Base-by-base conservation (phyloP, 2,329 filamentous ascomycete species). In the Xylariales sp. region DNA sequence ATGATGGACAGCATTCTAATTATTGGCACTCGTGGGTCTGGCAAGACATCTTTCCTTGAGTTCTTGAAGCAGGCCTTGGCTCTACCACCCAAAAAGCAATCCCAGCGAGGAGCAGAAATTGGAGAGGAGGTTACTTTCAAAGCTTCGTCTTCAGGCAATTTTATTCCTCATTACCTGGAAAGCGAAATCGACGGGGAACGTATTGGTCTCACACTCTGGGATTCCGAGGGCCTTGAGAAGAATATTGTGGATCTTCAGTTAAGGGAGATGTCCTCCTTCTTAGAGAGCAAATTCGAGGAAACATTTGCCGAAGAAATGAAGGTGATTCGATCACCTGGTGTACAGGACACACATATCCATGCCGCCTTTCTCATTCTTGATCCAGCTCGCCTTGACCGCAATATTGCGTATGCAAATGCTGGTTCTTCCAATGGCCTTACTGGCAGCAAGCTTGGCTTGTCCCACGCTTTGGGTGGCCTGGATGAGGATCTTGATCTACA, bases 261-360 rank as follows among this genome's bases (percentile, higher is more conserved):
- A 48, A 81, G 90, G 44, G 88, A 95, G 59, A 90, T 97, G 71
- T 83, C 85, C 23, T 76, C 84, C 7, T 98, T 98, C 66, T 71
- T 98, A 42, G 93, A 98, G 70, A 91, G 85, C 70, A 97, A 97
- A 63, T 98, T 98, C 52, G 91, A 98, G 61, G 93, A 98, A 56
- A 97, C 93, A 0, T 95, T 98, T 59, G 81, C 81, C 33, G 93
- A 98, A 65, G 93, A 98, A 69, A 95, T 95, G 76, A 97, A 96
- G 70, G 90, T 98, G 32, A 75, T 96, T 45, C 85, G 93, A 53
- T 89, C 90, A 37, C 91, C 93, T 18, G 91, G 90, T 40, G 85
- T 88, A 47, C 87, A 89, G 59, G 93, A 98, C 67, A 96, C 91
- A 35, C 93, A 98, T 61, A 95, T 98, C 48, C 93, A 98, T 60